Evolutionary conservation across 108 stramenopile species (phyloP).

Genomic region (Pseudonitzschia multistriata): DNA sequence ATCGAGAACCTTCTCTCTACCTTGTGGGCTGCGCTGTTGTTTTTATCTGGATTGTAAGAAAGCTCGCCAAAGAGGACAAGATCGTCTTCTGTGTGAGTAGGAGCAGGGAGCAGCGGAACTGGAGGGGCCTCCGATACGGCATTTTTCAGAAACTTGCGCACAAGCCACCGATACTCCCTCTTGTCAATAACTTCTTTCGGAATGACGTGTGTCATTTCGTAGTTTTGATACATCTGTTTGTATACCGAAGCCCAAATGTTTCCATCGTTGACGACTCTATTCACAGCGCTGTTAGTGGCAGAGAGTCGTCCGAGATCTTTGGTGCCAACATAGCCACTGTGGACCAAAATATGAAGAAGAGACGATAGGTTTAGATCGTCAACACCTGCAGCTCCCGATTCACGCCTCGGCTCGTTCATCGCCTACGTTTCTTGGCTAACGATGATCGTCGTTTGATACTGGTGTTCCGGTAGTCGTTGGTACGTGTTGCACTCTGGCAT

Average conservation of each 20-base stretch:
- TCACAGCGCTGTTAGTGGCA: neutral
- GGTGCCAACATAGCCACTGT: neutral
- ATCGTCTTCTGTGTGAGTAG: constrained; percentile 6
- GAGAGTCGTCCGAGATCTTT: neutral
- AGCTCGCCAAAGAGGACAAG: neutral
- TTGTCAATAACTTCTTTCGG: constrained; percentile 5
- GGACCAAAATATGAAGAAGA: neutral
- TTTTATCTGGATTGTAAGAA: neutral
- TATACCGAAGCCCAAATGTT: neutral
- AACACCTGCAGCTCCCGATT: neutral
- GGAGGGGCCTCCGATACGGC: neutral
- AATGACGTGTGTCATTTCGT: neutral
- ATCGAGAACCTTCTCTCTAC: neutral
- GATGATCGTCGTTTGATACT: no score
- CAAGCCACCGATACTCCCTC: neutral
- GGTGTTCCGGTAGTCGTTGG: no score
- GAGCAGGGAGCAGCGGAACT: neutral
- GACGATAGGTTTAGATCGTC: neutral
- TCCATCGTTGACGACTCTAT: neutral
- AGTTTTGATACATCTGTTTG: neutral
- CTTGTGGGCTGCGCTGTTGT: neutral
- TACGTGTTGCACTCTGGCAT: no score
- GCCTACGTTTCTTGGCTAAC: no score
- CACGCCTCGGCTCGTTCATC: no score
- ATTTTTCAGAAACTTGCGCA: neutral